These are phyloP conservation scores for Sporothrix brasiliensis DNA, from an alignment of 2,329 filamentous ascomycete genomes.

Conservation along the genomic window DNA sequence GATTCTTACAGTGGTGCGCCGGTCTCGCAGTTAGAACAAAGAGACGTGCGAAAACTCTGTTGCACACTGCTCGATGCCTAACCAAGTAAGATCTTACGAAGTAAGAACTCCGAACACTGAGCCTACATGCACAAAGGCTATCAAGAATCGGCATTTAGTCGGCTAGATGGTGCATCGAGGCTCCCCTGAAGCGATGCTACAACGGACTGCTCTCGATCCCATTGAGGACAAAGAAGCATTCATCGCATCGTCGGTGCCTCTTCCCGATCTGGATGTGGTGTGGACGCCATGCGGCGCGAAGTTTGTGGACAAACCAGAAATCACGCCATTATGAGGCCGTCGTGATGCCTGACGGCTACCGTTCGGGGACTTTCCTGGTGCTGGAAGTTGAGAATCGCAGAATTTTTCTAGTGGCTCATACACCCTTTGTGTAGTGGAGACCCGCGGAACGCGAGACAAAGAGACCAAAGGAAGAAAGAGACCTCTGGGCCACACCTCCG, in stretches of 20 bases:
- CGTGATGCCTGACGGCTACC: not conserved
- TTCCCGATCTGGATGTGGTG: slow-evolving; percentile 22
- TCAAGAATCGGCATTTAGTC: too few relatives aligned
- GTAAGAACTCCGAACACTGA: not conserved
- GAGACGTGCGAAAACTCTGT: slow-evolving; percentile 23
- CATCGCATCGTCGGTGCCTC: slow-evolving; percentile 1
- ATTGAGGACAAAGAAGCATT: slow-evolving; percentile 14
- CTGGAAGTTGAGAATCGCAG: not conserved
- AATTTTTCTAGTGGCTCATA: slow-evolving; percentile 10
- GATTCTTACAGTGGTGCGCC: not conserved
- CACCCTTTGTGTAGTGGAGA: not conserved
- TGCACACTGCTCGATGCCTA: not conserved
- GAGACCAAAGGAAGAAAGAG: not conserved
- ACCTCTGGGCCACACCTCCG: not conserved
- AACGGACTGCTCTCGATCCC: not conserved
- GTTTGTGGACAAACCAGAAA: not conserved
- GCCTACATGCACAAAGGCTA: not conserved
- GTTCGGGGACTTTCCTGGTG: not conserved
- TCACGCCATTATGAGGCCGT: not conserved
- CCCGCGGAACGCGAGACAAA: slow-evolving; percentile 14
- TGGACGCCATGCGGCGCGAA: not conserved
- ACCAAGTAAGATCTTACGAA: not conserved
- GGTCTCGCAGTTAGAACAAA: slow-evolving; percentile 22
- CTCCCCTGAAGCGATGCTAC: not conserved
- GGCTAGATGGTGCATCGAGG: not conserved